A percentile compares a stretch with the other conserved stretches of the same genome.
Conservation (phyloP, 495 filamentous ascomycete genomes). For the Lasiosphaeris hirsuta region DNA sequence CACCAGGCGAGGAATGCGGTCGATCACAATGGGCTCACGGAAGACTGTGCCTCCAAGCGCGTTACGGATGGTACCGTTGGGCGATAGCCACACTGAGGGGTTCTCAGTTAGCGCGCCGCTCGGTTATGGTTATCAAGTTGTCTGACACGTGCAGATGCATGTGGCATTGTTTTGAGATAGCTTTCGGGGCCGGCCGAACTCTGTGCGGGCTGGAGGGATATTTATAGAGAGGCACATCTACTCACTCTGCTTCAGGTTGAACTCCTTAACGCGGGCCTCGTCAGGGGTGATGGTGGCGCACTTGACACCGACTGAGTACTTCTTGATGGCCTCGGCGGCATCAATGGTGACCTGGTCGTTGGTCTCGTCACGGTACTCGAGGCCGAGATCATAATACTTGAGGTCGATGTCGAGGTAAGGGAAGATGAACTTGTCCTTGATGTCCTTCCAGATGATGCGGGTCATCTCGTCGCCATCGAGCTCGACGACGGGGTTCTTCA, state of each 20-base stretch:
- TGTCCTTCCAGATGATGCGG: constrained; percentile 95
- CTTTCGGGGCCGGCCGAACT: background rate
- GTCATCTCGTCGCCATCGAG: constrained; percentile 99
- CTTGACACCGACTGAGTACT: constrained; percentile 98
- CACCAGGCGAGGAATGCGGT: constrained; percentile 83
- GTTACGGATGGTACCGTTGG: constrained; percentile 98
- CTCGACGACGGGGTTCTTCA: constrained; percentile 95
- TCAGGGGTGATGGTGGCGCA: constrained; percentile 99
- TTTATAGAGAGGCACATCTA: constrained; percentile 5
- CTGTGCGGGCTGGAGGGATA: background rate
- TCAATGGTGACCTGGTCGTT: constrained; percentile 93
- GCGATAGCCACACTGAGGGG: constrained; percentile 82
- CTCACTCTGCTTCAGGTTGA: constrained; percentile 94
- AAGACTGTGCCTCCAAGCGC: constrained; percentile 94
- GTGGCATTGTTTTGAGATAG: background rate
- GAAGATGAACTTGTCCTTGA: constrained; percentile 96
- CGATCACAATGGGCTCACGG: constrained; percentile 96
- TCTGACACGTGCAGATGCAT: background rate
- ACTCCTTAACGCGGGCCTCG: constrained; percentile 93
- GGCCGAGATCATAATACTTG: constrained; percentile 97
- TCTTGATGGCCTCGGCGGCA: constrained; percentile 94
- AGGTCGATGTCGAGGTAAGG: constrained; percentile 95
- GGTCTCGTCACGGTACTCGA: constrained; percentile 93
- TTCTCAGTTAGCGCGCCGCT: constrained; percentile 13
- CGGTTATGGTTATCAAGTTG: background rate